Evolutionary conservation across 805 yeast genomes (phyloP).

Genomic region (Candida multigemmis): DNA sequence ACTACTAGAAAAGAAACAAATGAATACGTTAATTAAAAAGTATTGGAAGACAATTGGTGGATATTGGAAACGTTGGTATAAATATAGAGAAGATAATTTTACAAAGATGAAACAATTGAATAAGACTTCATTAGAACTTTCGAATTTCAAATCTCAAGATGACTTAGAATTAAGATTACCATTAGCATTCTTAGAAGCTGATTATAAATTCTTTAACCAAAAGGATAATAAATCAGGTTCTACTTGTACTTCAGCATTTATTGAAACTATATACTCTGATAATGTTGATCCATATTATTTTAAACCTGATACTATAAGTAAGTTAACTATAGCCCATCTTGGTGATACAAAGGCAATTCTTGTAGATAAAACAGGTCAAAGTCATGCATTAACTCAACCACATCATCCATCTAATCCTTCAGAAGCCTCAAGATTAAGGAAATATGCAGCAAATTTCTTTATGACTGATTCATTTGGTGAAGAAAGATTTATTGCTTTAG

Average conservation of each 20-base stretch:
- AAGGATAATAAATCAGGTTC: constrained; percentile 47
- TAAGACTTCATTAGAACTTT: constrained; percentile 8
- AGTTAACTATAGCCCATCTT: constrained; percentile 74
- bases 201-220: constrained; percentile 44
- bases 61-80: constrained; percentile 77
- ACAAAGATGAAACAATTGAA: constrained; percentile 12
- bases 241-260: constrained; percentile 59
- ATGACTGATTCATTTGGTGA: constrained; percentile 92
- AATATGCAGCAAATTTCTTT: constrained; percentile 50
- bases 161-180: constrained; percentile 56
- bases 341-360: constrained; percentile 87
- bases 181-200: constrained; percentile 57
- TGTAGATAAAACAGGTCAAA: constrained; percentile 75
- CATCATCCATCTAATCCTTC: constrained; percentile 85
- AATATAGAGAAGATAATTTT: constrained; percentile 30
- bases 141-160: constrained; percentile 21
- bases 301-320: constrained; percentile 56
- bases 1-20: constrained; percentile 15
- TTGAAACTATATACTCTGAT: constrained; percentile 39
- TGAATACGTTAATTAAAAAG: constrained; percentile 34
- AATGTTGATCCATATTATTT: constrained; percentile 39
- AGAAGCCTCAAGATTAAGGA: constrained; percentile 65
- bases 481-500: constrained; percentile 70
- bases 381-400: constrained; percentile 65
- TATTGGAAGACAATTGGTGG: constrained; percentile 62